Evolutionary conservation across 1,284 basidiomycete species (phyloP), one percentile per base, ranked within the genome.

Genomic region (Amylostereum areolatum): DNA sequence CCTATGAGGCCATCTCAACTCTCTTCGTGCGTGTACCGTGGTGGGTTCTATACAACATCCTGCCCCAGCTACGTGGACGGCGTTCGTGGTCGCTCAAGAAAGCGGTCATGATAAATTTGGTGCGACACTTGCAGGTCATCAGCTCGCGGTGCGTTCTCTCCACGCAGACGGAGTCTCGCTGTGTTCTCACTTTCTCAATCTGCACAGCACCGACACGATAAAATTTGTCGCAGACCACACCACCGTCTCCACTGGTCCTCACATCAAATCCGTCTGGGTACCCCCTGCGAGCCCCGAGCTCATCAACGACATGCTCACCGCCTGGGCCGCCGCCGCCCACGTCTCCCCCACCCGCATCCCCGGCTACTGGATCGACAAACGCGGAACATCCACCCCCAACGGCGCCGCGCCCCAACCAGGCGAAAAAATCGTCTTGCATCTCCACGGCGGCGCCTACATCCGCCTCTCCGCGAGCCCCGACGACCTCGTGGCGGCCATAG

Each of bases 281-380:
- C 30, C 50, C 6, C 53, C 53, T 5, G 27, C 40, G 6, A 48
- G 51, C 11, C 50, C 50, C 31, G 39, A 55, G 6, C 43, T 59
- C 18, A 49, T 66, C n/a, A 49, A 47, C 6, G 62, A 60, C 2
- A 52, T 59, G 12, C 45, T 66, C 10, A 40, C 50, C 32, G 41
- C 35, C 6, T 58, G 51, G 35, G 62, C 63, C 7, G 50, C 57
- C 24, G 51, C 48, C 24, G 61, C 59, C 9, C 52, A 59, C 11
- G 65, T 68, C 28, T 49, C 51, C 4, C 59, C 66, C 11, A 50
- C 50, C 18, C 58, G 59, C n/a, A 64, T 68, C 6, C 66, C 68
- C 4, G 71, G 66, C 1, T 74, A 70, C 56, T 72, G 70, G 71
- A 56, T 66, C 6, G 60, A 66, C 46, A 51, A 52, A 25, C 55